Conservation (phyloP, 176 grass and related monocot genomes). For the Eragrostis nindensis region DNA sequence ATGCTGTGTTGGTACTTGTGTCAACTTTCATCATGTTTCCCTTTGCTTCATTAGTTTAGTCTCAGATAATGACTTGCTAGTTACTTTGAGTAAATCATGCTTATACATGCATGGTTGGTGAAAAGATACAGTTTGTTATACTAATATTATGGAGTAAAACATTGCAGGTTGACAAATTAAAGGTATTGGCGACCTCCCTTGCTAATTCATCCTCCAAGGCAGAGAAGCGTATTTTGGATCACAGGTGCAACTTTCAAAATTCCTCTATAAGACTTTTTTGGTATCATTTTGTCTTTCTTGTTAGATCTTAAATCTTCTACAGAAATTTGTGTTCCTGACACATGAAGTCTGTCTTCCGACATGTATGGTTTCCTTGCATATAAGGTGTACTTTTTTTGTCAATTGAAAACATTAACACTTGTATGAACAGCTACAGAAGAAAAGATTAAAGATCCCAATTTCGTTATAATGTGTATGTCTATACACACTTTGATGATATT, state of each 20-base stretch:
- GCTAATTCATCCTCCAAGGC: conserved; percentile 96
- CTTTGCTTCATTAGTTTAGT: conserved; percentile 29
- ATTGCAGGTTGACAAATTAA: conserved; percentile 90
- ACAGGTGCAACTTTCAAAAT: conserved; percentile 59
- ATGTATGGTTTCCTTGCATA: neutral
- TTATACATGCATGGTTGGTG: conserved; percentile 22
- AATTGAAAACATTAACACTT: conserved; percentile 8
- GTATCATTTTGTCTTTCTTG: conserved; percentile 34
- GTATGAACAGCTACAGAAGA: conserved; percentile 3
- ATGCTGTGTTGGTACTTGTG: neutral
- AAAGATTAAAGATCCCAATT: neutral
- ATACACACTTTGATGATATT: conserved; percentile 2
- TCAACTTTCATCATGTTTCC: neutral
- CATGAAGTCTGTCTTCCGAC: neutral
- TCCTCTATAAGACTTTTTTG: conserved; percentile 17
- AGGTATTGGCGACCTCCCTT: conserved; percentile 85
- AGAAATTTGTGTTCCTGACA: conserved; percentile 11
- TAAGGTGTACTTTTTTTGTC: conserved; percentile 10
- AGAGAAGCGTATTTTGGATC: conserved; percentile 96
- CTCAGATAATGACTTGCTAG: conserved; percentile 9
- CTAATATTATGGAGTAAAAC: conserved; percentile 20
- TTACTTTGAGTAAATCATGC: conserved; percentile 1
- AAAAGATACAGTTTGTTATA: conserved; percentile 17
- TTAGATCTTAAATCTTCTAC: conserved; percentile 22
- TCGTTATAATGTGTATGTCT: neutral